phyloP scores from a whole-genome alignment of 176 grass and related monocot genomes.

The Olyra latifolia region DNA sequence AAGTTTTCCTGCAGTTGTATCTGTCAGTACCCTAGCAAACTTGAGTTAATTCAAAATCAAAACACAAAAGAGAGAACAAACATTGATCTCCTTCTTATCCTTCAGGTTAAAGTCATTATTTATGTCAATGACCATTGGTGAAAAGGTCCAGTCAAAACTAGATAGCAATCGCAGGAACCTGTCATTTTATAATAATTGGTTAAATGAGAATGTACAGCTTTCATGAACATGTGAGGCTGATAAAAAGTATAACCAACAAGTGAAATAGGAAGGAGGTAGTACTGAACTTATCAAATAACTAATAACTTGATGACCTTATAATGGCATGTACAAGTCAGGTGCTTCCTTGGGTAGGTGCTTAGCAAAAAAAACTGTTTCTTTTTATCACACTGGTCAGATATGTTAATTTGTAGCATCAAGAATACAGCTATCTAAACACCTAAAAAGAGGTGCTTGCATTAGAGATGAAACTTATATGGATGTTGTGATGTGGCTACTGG shows the following conservation, averaged over 20 bases:
- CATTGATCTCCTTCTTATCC: slow-evolving; percentile 88
- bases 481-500: too few species aligned
- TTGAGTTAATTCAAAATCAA: slow-evolving; percentile 23
- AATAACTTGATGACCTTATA: background rate
- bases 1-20: slow-evolving; percentile 68
- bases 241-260: slow-evolving; percentile 14
- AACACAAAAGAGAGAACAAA: slow-evolving; percentile 41
- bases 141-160: slow-evolving; percentile 89
- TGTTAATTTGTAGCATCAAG: too few species aligned
- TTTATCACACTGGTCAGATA: too few species aligned
- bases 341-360: too few species aligned
- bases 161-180: slow-evolving; percentile 90
- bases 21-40: background rate
- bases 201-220: slow-evolving; percentile 13
- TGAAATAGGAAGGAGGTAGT: background rate
- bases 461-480: too few species aligned
- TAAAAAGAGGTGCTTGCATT: too few species aligned
- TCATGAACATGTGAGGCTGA: background rate
- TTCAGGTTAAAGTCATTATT: slow-evolving; percentile 77
- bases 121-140: slow-evolving; percentile 92
- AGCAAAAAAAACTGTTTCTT: too few species aligned
- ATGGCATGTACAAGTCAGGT: too few species aligned
- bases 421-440: too few species aligned
- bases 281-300: slow-evolving; percentile 10
- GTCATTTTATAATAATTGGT: slow-evolving; percentile 39